Base-by-base conservation (phyloP, 2,329 filamentous ascomycete species). In the Xylariaceae sp. region DNA sequence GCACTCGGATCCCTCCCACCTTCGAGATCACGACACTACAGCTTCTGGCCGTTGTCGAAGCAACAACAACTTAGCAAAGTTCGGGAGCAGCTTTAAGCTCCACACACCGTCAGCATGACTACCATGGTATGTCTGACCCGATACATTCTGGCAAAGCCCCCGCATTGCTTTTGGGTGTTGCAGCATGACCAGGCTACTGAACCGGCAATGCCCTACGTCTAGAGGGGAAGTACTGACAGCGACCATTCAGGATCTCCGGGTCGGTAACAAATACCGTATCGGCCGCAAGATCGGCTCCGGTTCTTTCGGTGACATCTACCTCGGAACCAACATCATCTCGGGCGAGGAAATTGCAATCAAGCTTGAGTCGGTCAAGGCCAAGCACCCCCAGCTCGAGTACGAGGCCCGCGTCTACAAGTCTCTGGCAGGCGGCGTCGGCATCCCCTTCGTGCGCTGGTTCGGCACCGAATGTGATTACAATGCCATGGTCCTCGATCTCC, bases 381-480 rank as follows among this genome's bases (percentile, higher is more conserved):
- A 99, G 82, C 94, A 97, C 74, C 94, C 94, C 53, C 94, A 97
- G 75, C 86, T 99, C 57, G 94, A 97, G 75, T 97, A 97, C 80
- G 94, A 99, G 76, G 94, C 94, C 53, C 90, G 93, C 65, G 93
- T 97, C 66, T 93, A 88, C 76, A 88, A 88, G 74, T 87, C 83
- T 19, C 89, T 99, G 47, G 94, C 94, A 51, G 94, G 94, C 62
- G 94, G 94, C 72, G 94, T 97, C 64, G 94, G 94, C 55, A 99
- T 99, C 61, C 94, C 94, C 44, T 97, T 97, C 69, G 94, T 99
- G 69, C 91, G 93, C 75, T 99, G 94, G 94, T 99, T 97, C 74
- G 94, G 94, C 63, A 97, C 93, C 55, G 94, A 99, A 77, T 97
- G 93, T 75, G 94, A 97, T 78, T 97, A 99, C 85, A 97, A 99